Evolutionary conservation across 2,329 filamentous ascomycete genomes (phyloP), one percentile per base, ranked within the genome.

Genomic region (Aspergillus sp.): DNA sequence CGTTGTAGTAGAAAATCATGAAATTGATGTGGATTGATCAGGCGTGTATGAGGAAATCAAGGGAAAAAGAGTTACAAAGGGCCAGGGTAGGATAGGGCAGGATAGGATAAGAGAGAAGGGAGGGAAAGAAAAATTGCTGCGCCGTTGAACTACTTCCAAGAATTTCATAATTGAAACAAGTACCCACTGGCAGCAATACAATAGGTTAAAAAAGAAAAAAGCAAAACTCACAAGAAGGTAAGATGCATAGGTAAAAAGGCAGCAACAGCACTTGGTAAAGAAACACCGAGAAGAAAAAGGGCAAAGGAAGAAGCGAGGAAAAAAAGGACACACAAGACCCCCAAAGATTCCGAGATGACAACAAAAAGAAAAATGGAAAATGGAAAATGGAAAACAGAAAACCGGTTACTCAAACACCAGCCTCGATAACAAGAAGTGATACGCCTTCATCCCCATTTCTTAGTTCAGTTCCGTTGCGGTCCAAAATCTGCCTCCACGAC

Each of bases 401-500:
- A 55, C 57, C 61, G 55, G 58, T 57, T 57, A 59, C 56, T 62
- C 59, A 63, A 67, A 63, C 62, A 65, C 61, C 63, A 61, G 57
- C 62, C 60, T 65, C 62, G 19, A 19, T 19, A 19, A 19, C 19
- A 19, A 19, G 19, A 53, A 61, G 61, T 62, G 56, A 63, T 61
- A 57, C 59, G 52, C 62, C 61, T 65, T 19, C 19, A 19, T 19
- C 19, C 64, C 58, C 61, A 59, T 58, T 57, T 45, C 57, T 55
- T 44, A 50, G 47, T 66, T 19, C 59, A 66, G 59, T 65, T 65
- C 55, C 68, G 68, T 60, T 70, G 67, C 51, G 69, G 67, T 43
- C 80, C 79, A 68, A 82, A 83, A 65, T 83, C 80, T 43, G 76
- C 77, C 57, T 85, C 81, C 44, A 78, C 73, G 48, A 77, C 69